These are phyloP conservation scores for Fusarium odoratissimum DNA, from an alignment of 2,329 filamentous ascomycete genomes.

Conservation along the genomic window DNA sequence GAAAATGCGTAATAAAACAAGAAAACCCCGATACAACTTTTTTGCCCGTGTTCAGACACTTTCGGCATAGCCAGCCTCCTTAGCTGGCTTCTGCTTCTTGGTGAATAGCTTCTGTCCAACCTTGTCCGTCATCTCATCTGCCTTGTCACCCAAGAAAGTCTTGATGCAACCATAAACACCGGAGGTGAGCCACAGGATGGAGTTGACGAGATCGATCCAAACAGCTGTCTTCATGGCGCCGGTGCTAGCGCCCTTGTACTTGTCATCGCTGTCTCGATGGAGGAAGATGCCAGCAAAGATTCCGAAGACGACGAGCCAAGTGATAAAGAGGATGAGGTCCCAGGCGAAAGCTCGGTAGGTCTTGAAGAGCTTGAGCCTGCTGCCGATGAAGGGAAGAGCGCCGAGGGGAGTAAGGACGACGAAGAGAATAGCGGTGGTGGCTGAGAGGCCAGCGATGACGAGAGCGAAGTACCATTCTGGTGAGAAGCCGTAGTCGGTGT, in stretches of 20 bases:
- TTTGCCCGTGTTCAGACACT: conserved; percentile 42
- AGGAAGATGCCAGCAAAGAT: conserved; percentile 80
- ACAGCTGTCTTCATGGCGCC: conserved; percentile 75
- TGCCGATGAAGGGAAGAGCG: conserved; percentile 49
- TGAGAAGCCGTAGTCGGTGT: conserved; percentile 54
- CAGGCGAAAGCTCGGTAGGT: conserved; percentile 59
- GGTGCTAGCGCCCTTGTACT: conserved; percentile 58
- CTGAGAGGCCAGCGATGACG: conserved; percentile 65
- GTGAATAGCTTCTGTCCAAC: conserved; percentile 53
- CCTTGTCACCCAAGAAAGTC: conserved; percentile 56
- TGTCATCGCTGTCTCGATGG: conserved; percentile 63
- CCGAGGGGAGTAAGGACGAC: conserved; percentile 52
- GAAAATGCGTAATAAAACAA: conserved; percentile 3
- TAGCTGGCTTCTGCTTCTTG: conserved; percentile 47
- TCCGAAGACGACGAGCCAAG: conserved; percentile 76
- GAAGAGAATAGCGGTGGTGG: conserved; percentile 61
- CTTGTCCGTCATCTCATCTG: conserved; percentile 53
- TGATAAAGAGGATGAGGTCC: conserved; percentile 57
- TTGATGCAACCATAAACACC: conserved; percentile 56
- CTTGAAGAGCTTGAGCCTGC: conserved; percentile 50
- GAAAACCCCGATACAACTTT: not conserved
- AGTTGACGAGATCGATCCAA: conserved; percentile 76
- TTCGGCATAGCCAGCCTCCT: conserved; percentile 44
- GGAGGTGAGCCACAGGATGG: conserved; percentile 71
- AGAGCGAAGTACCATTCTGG: conserved; percentile 75